These are phyloP conservation scores for Heritiera littoralis DNA, from an alignment of 345 rosid species.

Conservation along the genomic window DNA sequence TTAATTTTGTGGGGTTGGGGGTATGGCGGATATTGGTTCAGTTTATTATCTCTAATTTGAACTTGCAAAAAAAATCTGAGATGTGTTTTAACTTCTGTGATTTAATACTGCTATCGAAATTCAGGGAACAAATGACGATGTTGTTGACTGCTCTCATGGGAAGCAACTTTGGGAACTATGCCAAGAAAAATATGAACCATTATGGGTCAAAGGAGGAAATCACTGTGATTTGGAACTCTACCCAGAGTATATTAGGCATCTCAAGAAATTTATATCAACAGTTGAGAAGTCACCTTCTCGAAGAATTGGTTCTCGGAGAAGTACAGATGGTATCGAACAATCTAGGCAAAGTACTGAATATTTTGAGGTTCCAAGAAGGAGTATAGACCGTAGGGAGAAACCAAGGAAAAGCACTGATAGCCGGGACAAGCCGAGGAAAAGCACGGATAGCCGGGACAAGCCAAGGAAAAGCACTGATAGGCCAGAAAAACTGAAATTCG, in stretches of 20 bases:
- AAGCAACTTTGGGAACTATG: constrained; percentile 96
- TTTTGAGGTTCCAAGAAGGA: constrained; percentile 18
- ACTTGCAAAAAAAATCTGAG: not conserved
- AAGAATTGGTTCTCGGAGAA: constrained; percentile 62
- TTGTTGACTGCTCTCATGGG: constrained; percentile 92
- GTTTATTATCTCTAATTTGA: not conserved
- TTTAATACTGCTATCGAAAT: constrained; percentile 17
- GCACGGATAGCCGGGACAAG: constrained; percentile 11
- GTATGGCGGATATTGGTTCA: not conserved
- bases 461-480: constrained; percentile 36
- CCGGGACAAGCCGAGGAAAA: constrained; percentile 8
- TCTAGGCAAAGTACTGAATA: not conserved
- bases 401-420: constrained; percentile 38
- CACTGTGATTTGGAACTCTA: constrained; percentile 83
- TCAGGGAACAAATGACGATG: constrained; percentile 95
- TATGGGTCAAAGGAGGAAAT: constrained; percentile 90
- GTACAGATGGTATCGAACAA: constrained; percentile 36
- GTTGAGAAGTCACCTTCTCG: constrained; percentile 69
- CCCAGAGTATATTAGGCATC: constrained; percentile 87
- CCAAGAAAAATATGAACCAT: constrained; percentile 88
- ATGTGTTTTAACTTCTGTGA: not conserved
- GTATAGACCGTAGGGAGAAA: constrained; percentile 16
- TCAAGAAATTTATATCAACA: constrained; percentile 72
- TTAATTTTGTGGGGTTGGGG: not conserved
- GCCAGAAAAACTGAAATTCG: constrained; percentile 46